Evolutionary conservation across 495 filamentous ascomycete species (phyloP).

Genomic region (Poronia punctata): DNA sequence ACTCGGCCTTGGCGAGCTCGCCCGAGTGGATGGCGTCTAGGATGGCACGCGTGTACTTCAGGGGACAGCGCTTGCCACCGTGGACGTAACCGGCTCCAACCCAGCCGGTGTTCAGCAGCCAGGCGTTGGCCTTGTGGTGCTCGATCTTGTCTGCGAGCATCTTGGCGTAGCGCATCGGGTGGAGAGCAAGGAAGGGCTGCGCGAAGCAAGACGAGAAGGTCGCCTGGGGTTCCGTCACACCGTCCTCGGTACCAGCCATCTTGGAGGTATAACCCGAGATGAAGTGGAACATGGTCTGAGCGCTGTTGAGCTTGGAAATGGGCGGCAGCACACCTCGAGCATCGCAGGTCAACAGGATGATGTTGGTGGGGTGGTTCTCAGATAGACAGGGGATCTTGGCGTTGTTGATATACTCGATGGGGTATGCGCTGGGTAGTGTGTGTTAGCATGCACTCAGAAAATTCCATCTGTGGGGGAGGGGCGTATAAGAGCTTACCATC

Average conservation of each 20-base stretch:
- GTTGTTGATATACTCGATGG: constrained; percentile 97
- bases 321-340: constrained; percentile 95
- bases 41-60: constrained; percentile 98
- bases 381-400: constrained; percentile 95
- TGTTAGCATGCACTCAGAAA: constrained; percentile 7
- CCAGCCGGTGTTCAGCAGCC: constrained; percentile 99
- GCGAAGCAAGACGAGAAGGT: constrained; percentile 99
- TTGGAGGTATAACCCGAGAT: constrained; percentile 99
- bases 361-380: constrained; percentile 86
- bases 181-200: constrained; percentile 95
- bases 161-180: constrained; percentile 97
- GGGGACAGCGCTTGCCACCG: constrained; percentile 95
- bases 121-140: constrained; percentile 90
- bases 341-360: constrained; percentile 96
- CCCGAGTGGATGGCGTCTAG: constrained; percentile 96
- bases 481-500: constrained; percentile 46
- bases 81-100: constrained; percentile 91
- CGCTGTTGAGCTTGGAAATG: constrained; percentile 91
- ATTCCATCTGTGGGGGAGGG: not conserved
- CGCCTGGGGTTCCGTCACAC: constrained; percentile 91
- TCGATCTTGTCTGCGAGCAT: constrained; percentile 99
- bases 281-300: constrained; percentile 99
- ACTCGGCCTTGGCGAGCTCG: constrained; percentile 83
- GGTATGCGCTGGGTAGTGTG: constrained; percentile 64
- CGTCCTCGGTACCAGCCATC: constrained; percentile 98